Evolutionary conservation across 163 green algal species (phyloP).

Genomic region (Dunaliella salina): DNA sequence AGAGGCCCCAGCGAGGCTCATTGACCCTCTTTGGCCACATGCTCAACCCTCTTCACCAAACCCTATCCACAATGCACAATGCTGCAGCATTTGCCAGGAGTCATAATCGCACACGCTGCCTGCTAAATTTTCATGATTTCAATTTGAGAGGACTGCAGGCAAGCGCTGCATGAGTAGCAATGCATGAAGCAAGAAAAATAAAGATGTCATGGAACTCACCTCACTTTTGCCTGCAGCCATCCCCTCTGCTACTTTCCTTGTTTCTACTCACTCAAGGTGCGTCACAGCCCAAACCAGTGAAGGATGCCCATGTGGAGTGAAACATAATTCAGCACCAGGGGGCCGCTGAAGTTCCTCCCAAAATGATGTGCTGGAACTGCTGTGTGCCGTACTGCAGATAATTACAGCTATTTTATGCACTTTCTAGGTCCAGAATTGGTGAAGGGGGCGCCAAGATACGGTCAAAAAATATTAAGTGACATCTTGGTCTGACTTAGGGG

Average conservation of each 20-base stretch:
- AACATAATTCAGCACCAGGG: no score
- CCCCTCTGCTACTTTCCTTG: slow-evolving; percentile 79
- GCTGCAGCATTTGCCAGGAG: not conserved
- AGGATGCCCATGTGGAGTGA: no score
- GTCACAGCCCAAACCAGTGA: not conserved
- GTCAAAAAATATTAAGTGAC: no score
- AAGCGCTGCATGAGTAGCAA: not conserved
- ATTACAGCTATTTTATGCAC: not conserved
- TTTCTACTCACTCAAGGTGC: slow-evolving; percentile 55
- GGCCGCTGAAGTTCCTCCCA: not conserved
- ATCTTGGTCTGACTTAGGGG: no score
- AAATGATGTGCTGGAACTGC: not conserved
- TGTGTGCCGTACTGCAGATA: not conserved
- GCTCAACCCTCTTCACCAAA: no score
- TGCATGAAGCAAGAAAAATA: not conserved
- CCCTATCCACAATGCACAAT: not conserved
- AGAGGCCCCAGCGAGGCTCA: no score
- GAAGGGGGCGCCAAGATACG: not conserved
- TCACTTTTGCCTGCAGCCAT: slow-evolving; percentile 51
- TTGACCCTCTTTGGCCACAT: no score
- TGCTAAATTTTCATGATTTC: not conserved
- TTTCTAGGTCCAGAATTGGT: not conserved
- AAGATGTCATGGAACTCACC: not conserved
- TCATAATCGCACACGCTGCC: not conserved
- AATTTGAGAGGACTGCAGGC: not conserved